phyloP scores from a whole-genome alignment of 129 eudicot species.

The Cynara cardunculus region DNA sequence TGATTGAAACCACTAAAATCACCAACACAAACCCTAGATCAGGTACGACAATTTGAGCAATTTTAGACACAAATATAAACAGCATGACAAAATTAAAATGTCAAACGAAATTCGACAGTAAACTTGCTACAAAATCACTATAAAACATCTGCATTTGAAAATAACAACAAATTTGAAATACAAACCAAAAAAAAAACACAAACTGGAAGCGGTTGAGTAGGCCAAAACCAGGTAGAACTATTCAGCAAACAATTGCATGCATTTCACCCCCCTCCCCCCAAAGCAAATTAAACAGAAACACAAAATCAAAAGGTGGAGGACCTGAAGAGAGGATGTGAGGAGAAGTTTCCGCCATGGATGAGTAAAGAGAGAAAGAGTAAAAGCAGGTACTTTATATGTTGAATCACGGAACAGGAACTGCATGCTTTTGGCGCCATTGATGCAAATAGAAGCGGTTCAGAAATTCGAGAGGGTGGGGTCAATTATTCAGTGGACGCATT shows the following conservation, averaged over 20 bases:
- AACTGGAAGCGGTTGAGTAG: neutral
- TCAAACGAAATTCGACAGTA: neutral
- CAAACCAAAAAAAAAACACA: neutral
- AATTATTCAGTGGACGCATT: neutral
- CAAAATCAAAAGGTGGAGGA: neutral
- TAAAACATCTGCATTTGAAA: slow-evolving; percentile 8
- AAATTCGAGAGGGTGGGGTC: neutral
- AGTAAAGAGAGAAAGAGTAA: neutral
- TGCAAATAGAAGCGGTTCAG: neutral
- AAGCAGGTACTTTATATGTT: neutral
- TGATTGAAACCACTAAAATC: no score
- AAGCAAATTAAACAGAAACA: neutral
- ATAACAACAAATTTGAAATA: neutral
- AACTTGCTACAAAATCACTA: neutral
- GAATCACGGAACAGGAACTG: neutral
- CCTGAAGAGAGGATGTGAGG: slow-evolving; percentile 20
- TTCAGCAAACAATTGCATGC: slow-evolving; percentile 9
- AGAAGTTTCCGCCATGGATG: slow-evolving; percentile 18
- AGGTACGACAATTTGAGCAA: neutral
- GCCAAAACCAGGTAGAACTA: neutral
- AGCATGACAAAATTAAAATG: neutral
- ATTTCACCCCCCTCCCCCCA: neutral
- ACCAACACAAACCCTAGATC: neutral
- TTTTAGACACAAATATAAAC: neutral
- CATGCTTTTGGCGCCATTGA: slow-evolving; percentile 9